Conservation (phyloP, 768 basidiomycete genomes). For the Gyrodon lividus region DNA sequence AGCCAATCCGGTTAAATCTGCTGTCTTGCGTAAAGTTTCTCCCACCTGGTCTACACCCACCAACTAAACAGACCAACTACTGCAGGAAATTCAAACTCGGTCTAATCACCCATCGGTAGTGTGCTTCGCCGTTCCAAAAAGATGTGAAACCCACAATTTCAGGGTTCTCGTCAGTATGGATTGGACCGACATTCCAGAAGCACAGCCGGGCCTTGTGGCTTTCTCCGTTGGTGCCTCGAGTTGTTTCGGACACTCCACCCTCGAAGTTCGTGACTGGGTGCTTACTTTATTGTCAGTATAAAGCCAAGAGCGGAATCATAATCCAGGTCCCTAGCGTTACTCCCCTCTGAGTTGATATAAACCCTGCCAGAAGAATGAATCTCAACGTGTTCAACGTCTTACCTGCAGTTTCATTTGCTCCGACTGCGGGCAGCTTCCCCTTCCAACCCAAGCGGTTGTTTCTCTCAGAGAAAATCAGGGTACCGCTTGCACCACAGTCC, state of each 20-base stretch:
- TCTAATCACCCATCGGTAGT: slow-evolving; percentile 3
- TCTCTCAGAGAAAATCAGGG: slow-evolving; percentile 28
- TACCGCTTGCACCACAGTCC: slow-evolving; percentile 36
- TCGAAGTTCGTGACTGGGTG: slow-evolving; percentile 1
- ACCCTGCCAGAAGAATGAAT: slow-evolving; percentile 16
- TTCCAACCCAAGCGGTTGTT: slow-evolving; percentile 38
- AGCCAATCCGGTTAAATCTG: slow-evolving; percentile 3
- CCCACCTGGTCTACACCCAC: slow-evolving; percentile 14
- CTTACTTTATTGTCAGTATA: slow-evolving; percentile 19
- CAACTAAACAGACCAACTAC: slow-evolving; percentile 3
- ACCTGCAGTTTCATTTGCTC: slow-evolving; percentile 35
- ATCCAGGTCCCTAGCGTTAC: not conserved
- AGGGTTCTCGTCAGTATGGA: slow-evolving; percentile 19
- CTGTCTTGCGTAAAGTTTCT: slow-evolving; percentile 15
- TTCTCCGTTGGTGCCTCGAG: slow-evolving; percentile 5
- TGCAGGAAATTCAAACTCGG: slow-evolving; percentile 6
- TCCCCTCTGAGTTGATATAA: not conserved
- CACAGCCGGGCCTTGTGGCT: slow-evolving; percentile 7
- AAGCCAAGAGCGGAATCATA: slow-evolving; percentile 9
- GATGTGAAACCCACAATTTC: slow-evolving; percentile 10
- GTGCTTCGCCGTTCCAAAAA: slow-evolving; percentile 16
- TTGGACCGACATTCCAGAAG: slow-evolving; percentile 18
- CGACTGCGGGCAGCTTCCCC: slow-evolving; percentile 37
- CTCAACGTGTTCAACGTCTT: slow-evolving; percentile 23
- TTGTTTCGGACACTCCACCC: not conserved